Conservation (phyloP, 1,139 yeast genomes). For the Arxiozyma telluris region DNA sequence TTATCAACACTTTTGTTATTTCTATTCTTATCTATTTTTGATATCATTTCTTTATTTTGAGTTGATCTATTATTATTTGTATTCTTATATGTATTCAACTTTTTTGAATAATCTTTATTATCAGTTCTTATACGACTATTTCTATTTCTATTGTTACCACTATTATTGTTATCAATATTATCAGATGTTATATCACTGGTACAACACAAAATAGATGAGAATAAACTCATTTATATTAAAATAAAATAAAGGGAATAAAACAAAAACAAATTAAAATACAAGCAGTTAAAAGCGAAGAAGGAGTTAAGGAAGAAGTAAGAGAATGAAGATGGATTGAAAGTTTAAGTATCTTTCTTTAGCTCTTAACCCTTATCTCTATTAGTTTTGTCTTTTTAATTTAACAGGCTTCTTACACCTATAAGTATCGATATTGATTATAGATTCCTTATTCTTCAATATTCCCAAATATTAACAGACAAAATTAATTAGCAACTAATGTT, state of each 20-base stretch:
- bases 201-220: slow-evolving; percentile 25
- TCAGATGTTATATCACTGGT: slow-evolving; percentile 14
- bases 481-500: too few species aligned
- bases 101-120: slow-evolving; percentile 2
- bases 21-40: background rate
- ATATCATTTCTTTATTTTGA: background rate
- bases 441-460: too few species aligned
- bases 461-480: background rate
- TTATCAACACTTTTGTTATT: slow-evolving; percentile 13
- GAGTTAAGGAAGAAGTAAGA: background rate
- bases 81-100: background rate
- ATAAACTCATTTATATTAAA: slow-evolving; percentile 23
- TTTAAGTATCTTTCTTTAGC: background rate
- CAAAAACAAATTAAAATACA: background rate
- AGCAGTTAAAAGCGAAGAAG: background rate
- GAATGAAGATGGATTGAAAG: background rate
- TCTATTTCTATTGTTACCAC: slow-evolving; percentile 8
- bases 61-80: background rate
- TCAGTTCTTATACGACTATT: slow-evolving; percentile 3
- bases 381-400: too few species aligned
- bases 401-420: background rate
- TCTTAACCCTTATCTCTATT: background rate
- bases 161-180: slow-evolving; percentile 2
- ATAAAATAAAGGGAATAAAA: background rate
- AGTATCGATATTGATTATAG: background rate